Evolutionary conservation across 23 red algal genomes (phyloP), one percentile per base, ranked within the genome.

Genomic region (Gracilaria caudata): DNA sequence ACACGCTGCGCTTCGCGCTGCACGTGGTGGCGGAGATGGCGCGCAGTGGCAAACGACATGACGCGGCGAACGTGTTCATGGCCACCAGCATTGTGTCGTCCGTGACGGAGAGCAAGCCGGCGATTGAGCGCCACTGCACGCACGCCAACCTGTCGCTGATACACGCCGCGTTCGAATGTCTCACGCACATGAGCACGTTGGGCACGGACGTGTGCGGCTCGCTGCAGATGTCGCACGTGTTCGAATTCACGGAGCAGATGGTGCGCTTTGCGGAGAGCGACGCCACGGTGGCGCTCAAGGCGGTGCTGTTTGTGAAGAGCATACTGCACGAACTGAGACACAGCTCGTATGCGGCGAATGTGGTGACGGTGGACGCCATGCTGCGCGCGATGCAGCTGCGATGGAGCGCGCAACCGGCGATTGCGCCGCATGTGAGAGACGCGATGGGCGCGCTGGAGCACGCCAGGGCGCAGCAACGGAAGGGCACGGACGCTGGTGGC

Each of bases 151-250:
- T 75, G 19, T 3, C 63, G 4, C 40, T 73, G 6, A 63, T 51
- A 20, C 35, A 59, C n/a, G 53, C 68, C 29, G 49, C 20, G 32
- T 61, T 87, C 68, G 46, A 61, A 33, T 87, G 83, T 40, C 53
- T 87, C 20, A 25, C n/a, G 21, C 64, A 68, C 56, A 77, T 87
- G 83, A 58, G 58, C n/a, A 40, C 51, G 30, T 35, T 87, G 19
- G 83, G 83, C 23, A 43, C 41, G 23, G 83, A 87, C 41, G 83
- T 87, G 17, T 87, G 83, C 73, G 83, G 83, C 49, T 60, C 72
- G 29, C 58, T 87, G 29, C 83, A 78, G 53, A 87, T 87, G 83
- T 64, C 83, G 45, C 26, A 59, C 10, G 68, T 87, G 8, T 87
- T 87, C 40, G 68, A 51, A 7, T 64, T 87, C 32, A 76, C 83